Evolutionary conservation across 805 yeast species (phyloP).

Genomic region (Torulaspora indica): DNA sequence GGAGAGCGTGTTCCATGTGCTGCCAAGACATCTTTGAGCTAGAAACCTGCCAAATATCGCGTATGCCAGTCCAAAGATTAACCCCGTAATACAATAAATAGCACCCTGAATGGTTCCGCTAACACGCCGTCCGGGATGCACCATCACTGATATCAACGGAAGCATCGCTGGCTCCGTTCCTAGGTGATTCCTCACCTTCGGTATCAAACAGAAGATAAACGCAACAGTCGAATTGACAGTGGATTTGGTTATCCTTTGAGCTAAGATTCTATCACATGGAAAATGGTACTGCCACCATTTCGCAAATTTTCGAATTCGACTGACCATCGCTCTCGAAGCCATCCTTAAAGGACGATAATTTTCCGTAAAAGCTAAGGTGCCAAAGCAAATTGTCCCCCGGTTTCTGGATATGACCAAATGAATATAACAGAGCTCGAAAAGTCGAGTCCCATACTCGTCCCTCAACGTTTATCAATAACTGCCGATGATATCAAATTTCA

Average conservation of each 20-base stretch:
- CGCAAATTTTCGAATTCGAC: constrained; percentile 2
- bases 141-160: constrained; percentile 44
- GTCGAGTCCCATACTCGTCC: too few relatives aligned
- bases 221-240: constrained; percentile 41
- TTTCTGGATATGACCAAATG: too few relatives aligned
- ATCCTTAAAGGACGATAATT: neutral
- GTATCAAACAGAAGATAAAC: constrained; percentile 40
- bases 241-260: constrained; percentile 39
- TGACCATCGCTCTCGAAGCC: neutral
- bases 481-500: neutral
- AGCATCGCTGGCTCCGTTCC: constrained; percentile 44
- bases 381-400: neutral
- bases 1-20: constrained; percentile 23
- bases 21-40: constrained; percentile 39
- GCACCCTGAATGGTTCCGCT: constrained; percentile 45
- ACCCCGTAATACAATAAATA: constrained; percentile 40
- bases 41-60: constrained; percentile 41
- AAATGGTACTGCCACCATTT: constrained; percentile 21
- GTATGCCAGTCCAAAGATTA: constrained; percentile 42
- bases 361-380: neutral
- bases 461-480: neutral
- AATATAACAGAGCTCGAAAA: neutral
- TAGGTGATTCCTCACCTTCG: constrained; percentile 33
- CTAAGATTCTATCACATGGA: constrained; percentile 34
- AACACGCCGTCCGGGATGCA: constrained; percentile 48